Evolutionary conservation across 768 basidiomycete genomes (phyloP).

Genomic region (Clathrus columnatus): DNA sequence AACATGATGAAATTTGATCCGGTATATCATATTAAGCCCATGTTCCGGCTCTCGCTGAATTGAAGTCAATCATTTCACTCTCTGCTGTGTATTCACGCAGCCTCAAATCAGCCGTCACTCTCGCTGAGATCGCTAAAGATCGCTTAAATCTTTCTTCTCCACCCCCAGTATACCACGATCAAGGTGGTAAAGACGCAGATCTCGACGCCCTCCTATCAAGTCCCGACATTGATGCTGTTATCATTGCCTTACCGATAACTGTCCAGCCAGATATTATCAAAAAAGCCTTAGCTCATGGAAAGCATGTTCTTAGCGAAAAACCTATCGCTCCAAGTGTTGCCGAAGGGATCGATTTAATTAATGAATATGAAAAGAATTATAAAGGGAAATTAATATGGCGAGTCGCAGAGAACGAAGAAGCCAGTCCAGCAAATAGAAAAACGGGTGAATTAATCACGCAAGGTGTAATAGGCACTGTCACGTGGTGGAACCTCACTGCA

Average conservation of each 20-base stretch:
- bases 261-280: slow-evolving; percentile 60
- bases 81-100: slow-evolving; percentile 80
- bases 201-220: slow-evolving; percentile 61
- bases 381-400: slow-evolving; percentile 67
- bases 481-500: slow-evolving; percentile 51
- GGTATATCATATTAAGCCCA: slow-evolving; percentile 42
- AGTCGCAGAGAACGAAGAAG: slow-evolving; percentile 72
- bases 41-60: slow-evolving; percentile 59
- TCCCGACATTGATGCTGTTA: slow-evolving; percentile 61
- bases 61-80: slow-evolving; percentile 39
- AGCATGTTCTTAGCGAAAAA: slow-evolving; percentile 86
- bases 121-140: slow-evolving; percentile 39
- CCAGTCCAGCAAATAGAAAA: slow-evolving; percentile 47
- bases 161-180: slow-evolving; percentile 52
- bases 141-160: slow-evolving; percentile 31
- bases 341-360: slow-evolving; percentile 53
- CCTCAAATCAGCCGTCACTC: slow-evolving; percentile 43
- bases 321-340: slow-evolving; percentile 69
- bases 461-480: slow-evolving; percentile 65
- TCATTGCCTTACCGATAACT: slow-evolving; percentile 71
- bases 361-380: slow-evolving; percentile 54
- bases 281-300: slow-evolving; percentile 61
- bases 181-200: slow-evolving; percentile 27
- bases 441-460: slow-evolving; percentile 41
- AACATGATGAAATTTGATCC: slow-evolving; percentile 4